A percentile compares a stretch with the other conserved stretches of the same genome.
Conservation (phyloP, 768 basidiomycete genomes). For the Collybia sordida region DNA sequence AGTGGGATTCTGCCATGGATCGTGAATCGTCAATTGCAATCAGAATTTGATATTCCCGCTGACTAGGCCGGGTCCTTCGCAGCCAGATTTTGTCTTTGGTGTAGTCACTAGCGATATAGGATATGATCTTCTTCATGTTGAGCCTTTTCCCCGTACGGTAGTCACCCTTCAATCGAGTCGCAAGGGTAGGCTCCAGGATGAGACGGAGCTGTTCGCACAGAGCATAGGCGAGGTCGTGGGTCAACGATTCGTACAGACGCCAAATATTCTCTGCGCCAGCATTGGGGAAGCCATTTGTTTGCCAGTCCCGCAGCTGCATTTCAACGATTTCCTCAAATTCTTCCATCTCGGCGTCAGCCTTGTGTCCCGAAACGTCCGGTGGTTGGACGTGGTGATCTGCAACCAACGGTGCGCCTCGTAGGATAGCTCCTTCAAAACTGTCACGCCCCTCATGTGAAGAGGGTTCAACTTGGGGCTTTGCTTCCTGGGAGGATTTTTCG, state of each 20-base stretch:
- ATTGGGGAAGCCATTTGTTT: slow-evolving; percentile 54
- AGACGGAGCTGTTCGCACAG: slow-evolving; percentile 96
- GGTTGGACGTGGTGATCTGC: slow-evolving; percentile 17
- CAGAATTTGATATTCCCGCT: slow-evolving; percentile 93
- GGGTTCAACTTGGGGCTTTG: slow-evolving; percentile 18
- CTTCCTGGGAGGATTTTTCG: slow-evolving; percentile 20
- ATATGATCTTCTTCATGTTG: slow-evolving; percentile 98
- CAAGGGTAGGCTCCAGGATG: slow-evolving; percentile 92
- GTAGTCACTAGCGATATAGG: slow-evolving; percentile 97
- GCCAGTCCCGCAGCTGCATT: slow-evolving; percentile 59
- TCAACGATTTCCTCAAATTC: slow-evolving; percentile 35
- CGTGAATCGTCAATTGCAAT: slow-evolving; percentile 94
- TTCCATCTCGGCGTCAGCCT: slow-evolving; percentile 33
- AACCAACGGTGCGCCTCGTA: slow-evolving; percentile 27
- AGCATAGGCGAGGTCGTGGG: slow-evolving; percentile 85
- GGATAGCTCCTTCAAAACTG: slow-evolving; percentile 46
- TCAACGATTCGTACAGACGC: slow-evolving; percentile 88
- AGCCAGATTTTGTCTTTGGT: slow-evolving; percentile 99
- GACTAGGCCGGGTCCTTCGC: slow-evolving; percentile 88
- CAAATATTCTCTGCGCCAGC: slow-evolving; percentile 75
- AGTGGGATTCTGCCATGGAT: slow-evolving; percentile 93
- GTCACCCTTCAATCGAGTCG: slow-evolving; percentile 93
- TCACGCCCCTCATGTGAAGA: slow-evolving; percentile 23
- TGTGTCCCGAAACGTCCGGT: slow-evolving; percentile 24
- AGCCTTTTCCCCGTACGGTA: slow-evolving; percentile 96